A percentile compares a stretch with the other conserved stretches of the same genome.
phyloP scores from a whole-genome alignment of 306 rosid species.

The Mimosa bimucronata region DNA sequence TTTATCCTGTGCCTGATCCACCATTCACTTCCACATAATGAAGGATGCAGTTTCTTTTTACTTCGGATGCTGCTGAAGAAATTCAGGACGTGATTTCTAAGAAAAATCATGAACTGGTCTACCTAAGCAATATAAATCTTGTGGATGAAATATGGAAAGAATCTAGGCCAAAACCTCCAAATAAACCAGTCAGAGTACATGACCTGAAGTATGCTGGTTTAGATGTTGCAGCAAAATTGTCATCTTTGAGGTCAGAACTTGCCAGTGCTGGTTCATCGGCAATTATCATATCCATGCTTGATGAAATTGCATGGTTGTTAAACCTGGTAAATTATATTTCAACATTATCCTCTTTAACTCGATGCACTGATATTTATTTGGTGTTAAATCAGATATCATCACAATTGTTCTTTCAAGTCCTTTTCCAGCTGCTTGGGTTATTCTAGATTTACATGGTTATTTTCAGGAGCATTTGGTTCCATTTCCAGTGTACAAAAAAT shows the following conservation, averaged over 20 bases:
- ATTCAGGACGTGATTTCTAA: slow-evolving; percentile 70
- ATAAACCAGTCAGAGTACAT: slow-evolving; percentile 73
- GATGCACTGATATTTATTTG: slow-evolving; percentile 30
- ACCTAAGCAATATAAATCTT: slow-evolving; percentile 71
- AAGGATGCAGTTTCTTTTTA: slow-evolving; percentile 99
- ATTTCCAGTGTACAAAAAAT: not conserved
- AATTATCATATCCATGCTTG: slow-evolving; percentile 83
- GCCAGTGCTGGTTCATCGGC: slow-evolving; percentile 74
- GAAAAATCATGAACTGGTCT: slow-evolving; percentile 81
- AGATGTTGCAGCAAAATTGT: slow-evolving; percentile 77
- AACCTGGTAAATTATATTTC: slow-evolving; percentile 74
- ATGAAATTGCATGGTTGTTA: slow-evolving; percentile 95
- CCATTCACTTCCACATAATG: slow-evolving; percentile 56
- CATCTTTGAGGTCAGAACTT: slow-evolving; percentile 80
- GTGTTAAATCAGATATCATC: slow-evolving; percentile 19
- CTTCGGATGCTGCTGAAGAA: slow-evolving; percentile 91
- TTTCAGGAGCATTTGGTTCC: slow-evolving; percentile 7
- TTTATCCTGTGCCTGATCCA: slow-evolving; percentile 55
- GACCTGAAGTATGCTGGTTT: slow-evolving; percentile 83
- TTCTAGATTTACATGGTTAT: slow-evolving; percentile 25
- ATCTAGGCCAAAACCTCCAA: slow-evolving; percentile 72
- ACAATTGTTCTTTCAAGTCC: slow-evolving; percentile 29
- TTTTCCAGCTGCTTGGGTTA: slow-evolving; percentile 27
- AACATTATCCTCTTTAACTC: slow-evolving; percentile 11
- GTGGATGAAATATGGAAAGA: slow-evolving; percentile 92